Base-by-base conservation (phyloP, 306 rosid genomes). In the Quercus alba region DNA sequence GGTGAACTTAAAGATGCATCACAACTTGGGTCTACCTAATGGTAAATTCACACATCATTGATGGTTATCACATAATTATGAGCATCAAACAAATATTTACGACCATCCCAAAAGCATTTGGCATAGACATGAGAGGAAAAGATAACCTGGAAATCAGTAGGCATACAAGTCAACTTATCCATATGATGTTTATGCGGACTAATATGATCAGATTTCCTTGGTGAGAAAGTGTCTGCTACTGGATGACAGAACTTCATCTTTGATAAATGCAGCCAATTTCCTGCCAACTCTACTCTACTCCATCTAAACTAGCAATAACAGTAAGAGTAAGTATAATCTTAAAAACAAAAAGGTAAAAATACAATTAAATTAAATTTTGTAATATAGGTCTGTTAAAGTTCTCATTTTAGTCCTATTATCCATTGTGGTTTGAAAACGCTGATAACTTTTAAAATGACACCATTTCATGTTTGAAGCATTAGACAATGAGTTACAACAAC, bases 201-300 rank as follows among this genome's bases (percentile, higher is more conserved):
- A 81, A 73, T 78, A 73, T 49, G 41, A 76, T 76, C 55, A 59
- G 72, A 83, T 81, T 82, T 93, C 76, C 77, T 74, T 38, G 46
- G 76, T 44, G 81, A 56, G 81, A 84, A 86, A 73, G 8, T 79
- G 80, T 85, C 91, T 28, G 89, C 95, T 49, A 91, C 74, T 59
- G 94, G 97, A 77, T 81, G 87, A 76, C 97, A 94, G 61, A 94
- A 94, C 84, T 87, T 91, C 88, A 93, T 81, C 83, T 93, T 94
- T 54, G 91, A 89, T 71, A 90, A 78, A 83, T 94, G 97, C 78
- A 94, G 9, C 0, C 41, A 35, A 35, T 35, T 35, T 35, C 2
- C 2, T 0, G 2, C 2, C 2, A 35, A 1, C 9, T 35, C 41
- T 6, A 35, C 41, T 35, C 41, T 6, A 6, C 8, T 5, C 8